Evolutionary conservation across 495 filamentous ascomycete species (phyloP), one percentile per base, ranked within the genome.

Genomic region (Hypoxylon fuscum): DNA sequence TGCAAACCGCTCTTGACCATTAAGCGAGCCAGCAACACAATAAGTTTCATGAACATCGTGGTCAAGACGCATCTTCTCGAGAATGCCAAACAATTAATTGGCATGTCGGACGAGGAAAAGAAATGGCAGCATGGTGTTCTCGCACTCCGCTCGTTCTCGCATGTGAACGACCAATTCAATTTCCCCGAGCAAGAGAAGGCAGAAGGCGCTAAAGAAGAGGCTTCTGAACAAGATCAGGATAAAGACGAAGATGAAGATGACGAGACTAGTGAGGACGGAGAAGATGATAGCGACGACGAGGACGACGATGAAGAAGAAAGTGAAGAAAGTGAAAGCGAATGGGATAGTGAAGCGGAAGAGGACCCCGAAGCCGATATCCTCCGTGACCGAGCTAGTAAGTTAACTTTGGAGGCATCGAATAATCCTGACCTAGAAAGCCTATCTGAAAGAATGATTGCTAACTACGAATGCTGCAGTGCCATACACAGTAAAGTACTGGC

Each of bases 121-220:
- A 72, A 75, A 38, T 73, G 68, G 72, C 75, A 75, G 40, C 74
- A 77, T 27, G 75, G 74, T 20, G 68, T 77, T 11, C 45, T 77
- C 3, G 69, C 72, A 27, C 59, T 71, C 6, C 63, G 74, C 4
- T 70, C 60, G 5, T 76, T 76, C 53, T 64, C 64, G 4, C 69
- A 77, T 21, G 40, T 76, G n/a, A 69, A 69, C 7, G 72, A 71
- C 1, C 44, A 25, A 8, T 72, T 70, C 41, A 45, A 58, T 20
- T 64, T 64, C 9, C 66, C 64, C 0, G 18, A 25, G 4, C 44
- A 23, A 35, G 47, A 56, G 21, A 14, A 25, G 6, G 22, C 27
- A 5, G 54, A 65, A 10, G 49, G n/a, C 11, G 38, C 41, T 12
- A 45, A 64, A 3, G 35, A 38, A 17, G 49, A 4, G 3, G 17